phyloP scores from a whole-genome alignment of 2,329 filamentous ascomycete genomes.

The Fusarium nurragi region DNA sequence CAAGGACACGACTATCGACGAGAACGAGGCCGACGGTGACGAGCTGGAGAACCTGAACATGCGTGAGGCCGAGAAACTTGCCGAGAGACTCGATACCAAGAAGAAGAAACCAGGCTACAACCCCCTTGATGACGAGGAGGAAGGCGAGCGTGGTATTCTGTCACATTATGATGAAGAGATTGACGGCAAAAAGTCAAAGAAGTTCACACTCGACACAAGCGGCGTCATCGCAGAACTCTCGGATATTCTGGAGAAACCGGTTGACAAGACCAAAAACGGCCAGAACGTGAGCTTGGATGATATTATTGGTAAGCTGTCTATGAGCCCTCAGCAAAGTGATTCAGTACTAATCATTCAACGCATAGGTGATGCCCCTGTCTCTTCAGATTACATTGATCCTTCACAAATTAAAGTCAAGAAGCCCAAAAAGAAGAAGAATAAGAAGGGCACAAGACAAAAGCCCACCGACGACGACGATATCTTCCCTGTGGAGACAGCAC shows the following conservation, averaged over 20 bases:
- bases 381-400: slow-evolving; percentile 88
- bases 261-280: slow-evolving; percentile 67
- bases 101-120: slow-evolving; percentile 92
- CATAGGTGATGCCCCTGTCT: slow-evolving; percentile 47
- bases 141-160: slow-evolving; percentile 73
- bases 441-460: slow-evolving; percentile 79
- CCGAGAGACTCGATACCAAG: slow-evolving; percentile 83
- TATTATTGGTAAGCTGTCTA: slow-evolving; percentile 60
- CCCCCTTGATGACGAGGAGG: slow-evolving; percentile 76
- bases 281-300: slow-evolving; percentile 85
- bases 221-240: slow-evolving; percentile 74
- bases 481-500: slow-evolving; percentile 55
- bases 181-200: slow-evolving; percentile 85
- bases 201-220: slow-evolving; percentile 84
- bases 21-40: slow-evolving; percentile 86
- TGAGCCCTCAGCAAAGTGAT: background rate
- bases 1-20: slow-evolving; percentile 89
- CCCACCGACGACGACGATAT: slow-evolving; percentile 71
- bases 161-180: slow-evolving; percentile 97
- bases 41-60: slow-evolving; percentile 84
- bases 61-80: slow-evolving; percentile 75
- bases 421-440: slow-evolving; percentile 91
- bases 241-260: slow-evolving; percentile 62
- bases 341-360: slow-evolving; percentile 15
- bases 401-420: slow-evolving; percentile 94